phyloP scores from a whole-genome alignment of 1,284 basidiomycete species.

The Sphagnurus paluster region DNA sequence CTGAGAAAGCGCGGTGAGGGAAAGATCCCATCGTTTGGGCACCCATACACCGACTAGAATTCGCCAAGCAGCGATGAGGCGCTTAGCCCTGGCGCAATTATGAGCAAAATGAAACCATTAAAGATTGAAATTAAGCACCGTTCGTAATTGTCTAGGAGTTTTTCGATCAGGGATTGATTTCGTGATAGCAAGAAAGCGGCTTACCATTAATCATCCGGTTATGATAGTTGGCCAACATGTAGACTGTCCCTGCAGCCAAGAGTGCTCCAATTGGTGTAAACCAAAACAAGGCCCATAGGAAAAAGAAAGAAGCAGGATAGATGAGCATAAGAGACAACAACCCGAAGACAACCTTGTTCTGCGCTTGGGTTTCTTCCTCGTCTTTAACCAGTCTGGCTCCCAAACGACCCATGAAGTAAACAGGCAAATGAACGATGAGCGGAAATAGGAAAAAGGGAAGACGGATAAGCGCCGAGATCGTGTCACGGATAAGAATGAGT shows the following conservation, averaged over 20 bases:
- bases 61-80: constrained; percentile 85
- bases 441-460: constrained; percentile 90
- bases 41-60: constrained; percentile 89
- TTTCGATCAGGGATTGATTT: constrained; percentile 22
- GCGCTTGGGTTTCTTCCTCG: constrained; percentile 91
- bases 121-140: constrained; percentile 50
- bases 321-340: constrained; percentile 72
- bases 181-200: constrained; percentile 25
- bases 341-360: constrained; percentile 89
- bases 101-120: constrained; percentile 9
- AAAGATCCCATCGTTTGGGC: constrained; percentile 79
- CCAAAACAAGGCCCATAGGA: constrained; percentile 78
- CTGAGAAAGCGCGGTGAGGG: constrained; percentile 65
- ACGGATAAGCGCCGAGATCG: constrained; percentile 64
- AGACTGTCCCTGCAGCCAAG: constrained; percentile 54
- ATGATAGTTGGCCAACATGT: constrained; percentile 81
- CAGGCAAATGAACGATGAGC: constrained; percentile 78
- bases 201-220: constrained; percentile 72
- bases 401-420: constrained; percentile 76
- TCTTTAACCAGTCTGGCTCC: constrained; percentile 78
- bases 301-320: constrained; percentile 82
- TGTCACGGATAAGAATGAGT: constrained; percentile 76
- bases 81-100: constrained; percentile 59
- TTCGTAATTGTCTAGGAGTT: constrained; percentile 70
- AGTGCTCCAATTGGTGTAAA: constrained; percentile 61